Evolutionary conservation across 1,284 basidiomycete species (phyloP), one percentile per base, ranked within the genome.

Genomic region (Trichosporon ovoides): DNA sequence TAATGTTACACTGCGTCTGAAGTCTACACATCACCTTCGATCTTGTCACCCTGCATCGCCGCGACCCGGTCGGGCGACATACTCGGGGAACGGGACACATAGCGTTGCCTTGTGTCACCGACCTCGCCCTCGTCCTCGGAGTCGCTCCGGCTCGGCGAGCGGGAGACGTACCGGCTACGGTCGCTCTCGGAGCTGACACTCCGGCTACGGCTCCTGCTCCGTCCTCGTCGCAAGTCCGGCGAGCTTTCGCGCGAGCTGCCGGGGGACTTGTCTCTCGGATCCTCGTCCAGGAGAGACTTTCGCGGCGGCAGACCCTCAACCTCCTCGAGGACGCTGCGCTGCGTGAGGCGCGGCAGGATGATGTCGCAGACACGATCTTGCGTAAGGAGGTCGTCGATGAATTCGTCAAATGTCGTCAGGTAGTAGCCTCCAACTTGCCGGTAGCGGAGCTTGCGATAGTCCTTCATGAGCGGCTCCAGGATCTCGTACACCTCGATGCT

Each of bases 291-390:
- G 52, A 86, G 83, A 71, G 88, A 91, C 72, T 87, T 85, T 18
- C 91, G 80, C 3, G 89, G 87, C 0, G 87, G 85, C 38, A 99
- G 81, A 1, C 96, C 94, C 56, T 91, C 89, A 20, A 85, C 88
- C 68, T 96, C 92, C 79, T 98, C 95, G 14, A 98, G 80, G 1
- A 91, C 86, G 56, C 86, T 83, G 18, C 96, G 84, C 78, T 88
- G 91, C 2, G 86, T 85, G 62, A 98, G 79, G 43, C 96, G 85
- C 6, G 96, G 96, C 51, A 99, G 79, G 66, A 98, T 98, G 67
- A 93, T 89, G 77, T 98, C 95, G 76, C 94, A 98, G 2, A 94
- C 94, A 60, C 94, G 84, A 62, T 98, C 94, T 73, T 96, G 86
- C 1, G 82, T 85, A 22, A 98, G 78, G 7, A 98, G 81, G 52